Evolutionary conservation across 257 asterid species (phyloP), one percentile per base, ranked within the genome.

Genomic region (Echium plantagineum): DNA sequence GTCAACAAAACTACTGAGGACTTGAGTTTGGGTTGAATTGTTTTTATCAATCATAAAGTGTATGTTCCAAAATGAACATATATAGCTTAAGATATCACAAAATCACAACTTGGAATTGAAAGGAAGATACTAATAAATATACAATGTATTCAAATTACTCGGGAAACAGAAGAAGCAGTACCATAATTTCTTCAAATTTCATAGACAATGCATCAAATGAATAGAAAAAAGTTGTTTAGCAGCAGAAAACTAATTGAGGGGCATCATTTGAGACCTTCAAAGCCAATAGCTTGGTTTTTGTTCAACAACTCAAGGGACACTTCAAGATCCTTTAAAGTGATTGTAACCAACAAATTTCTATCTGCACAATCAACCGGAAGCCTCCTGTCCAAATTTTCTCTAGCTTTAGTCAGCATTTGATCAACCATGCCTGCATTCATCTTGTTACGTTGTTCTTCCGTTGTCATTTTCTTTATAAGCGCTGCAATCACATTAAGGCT

Each of bases 391-490:
- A 91, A 66, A 73, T 75, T 72, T 67, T 88, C 98, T 73, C 94
- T 74, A 3, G 93, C 93, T 58, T 84, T 91, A 28, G 83, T 89
- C 5, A 90, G 77, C 91, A 83, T 74, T 4, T 87, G 96, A 68
- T 85, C 89, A 3, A 87, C 56, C 55, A 88, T 69, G 63, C 98
- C 96, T 65, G 95, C 98, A 42, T 91, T 91, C 96, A 91, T 88
- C 76, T 88, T 94, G 78, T 75, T 73, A n/a, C 95, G 85, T 74
- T 82, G 95, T 57, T 75, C 79, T 59, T 82, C 96, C 1, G 75
- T 76, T 28, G 86, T 81, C 62, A 72, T 81, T 63, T 63, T 68
- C 76, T 82, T 78, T 64, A 90, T 82, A 58, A 87, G 80, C 32
- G 61, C 68, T 1, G 88, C 85, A 61, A 90, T 75, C n/a, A 84